Percentiles rank a stretch among this genome's conserved stretches.
phyloP scores from a whole-genome alignment of 2,329 filamentous ascomycete species.

The Didymella exigua region DNA sequence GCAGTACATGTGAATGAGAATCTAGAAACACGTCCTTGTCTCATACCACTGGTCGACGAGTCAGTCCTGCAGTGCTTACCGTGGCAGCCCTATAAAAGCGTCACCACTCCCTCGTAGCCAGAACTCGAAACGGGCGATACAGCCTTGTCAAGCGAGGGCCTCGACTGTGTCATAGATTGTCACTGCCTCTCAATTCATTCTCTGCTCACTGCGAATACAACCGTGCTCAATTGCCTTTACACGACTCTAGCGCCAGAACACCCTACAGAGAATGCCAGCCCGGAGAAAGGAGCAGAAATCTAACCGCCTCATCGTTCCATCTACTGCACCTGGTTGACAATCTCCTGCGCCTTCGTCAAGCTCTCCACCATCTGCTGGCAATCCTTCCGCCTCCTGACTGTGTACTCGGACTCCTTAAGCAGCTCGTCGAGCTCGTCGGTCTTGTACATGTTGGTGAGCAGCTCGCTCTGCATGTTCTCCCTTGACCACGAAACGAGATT shows the following conservation, averaged over 20 bases:
- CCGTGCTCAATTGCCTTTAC: conserved; percentile 19
- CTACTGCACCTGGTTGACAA: conserved; percentile 75
- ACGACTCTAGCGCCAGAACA: conserved; percentile 27
- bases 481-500: conserved; percentile 95
- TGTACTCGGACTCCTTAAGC: conserved; percentile 98
- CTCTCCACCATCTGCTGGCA: conserved; percentile 99
- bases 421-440: conserved; percentile 88
- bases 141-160: too few relatives aligned
- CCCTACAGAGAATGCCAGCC: conserved; percentile 29
- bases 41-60: too few relatives aligned
- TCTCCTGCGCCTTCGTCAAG: conserved; percentile 86
- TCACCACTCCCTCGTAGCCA: too few relatives aligned
- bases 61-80: too few relatives aligned
- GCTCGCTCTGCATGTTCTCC: conserved; percentile 97
- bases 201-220: conserved; percentile 9
- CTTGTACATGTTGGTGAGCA: conserved; percentile 97
- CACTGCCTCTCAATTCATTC: too few relatives aligned
- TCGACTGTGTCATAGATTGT: too few relatives aligned
- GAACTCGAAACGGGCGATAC: too few relatives aligned
- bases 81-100: too few relatives aligned
- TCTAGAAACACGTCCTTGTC: too few relatives aligned
- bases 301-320: conserved; percentile 12
- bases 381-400: conserved; percentile 90
- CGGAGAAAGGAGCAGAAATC: conserved; percentile 19
- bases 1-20: too few relatives aligned